These are phyloP conservation scores for Aspergillus terreus DNA, from an alignment of 2,329 filamentous ascomycete species.

Conservation along the genomic window DNA sequence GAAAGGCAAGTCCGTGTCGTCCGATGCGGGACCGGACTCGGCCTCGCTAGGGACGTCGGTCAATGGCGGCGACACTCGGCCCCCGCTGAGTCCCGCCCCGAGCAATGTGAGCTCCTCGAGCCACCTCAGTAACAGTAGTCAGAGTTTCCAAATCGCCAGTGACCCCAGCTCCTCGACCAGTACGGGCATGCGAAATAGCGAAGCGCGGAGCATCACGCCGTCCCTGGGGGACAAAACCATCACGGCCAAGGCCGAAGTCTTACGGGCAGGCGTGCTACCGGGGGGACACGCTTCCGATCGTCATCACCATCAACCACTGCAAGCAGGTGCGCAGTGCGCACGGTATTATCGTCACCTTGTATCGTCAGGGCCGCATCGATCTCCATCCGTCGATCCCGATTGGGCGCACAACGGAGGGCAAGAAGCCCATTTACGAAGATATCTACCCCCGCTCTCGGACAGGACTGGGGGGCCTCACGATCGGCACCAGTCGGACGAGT, in stretches of 20 bases:
- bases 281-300: slow-evolving; percentile 81
- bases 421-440: slow-evolving; percentile 71
- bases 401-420: slow-evolving; percentile 60
- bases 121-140: slow-evolving; percentile 61
- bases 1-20: slow-evolving; percentile 44
- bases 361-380: slow-evolving; percentile 86
- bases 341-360: slow-evolving; percentile 88
- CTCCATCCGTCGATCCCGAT: slow-evolving; percentile 63
- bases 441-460: slow-evolving; percentile 84
- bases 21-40: slow-evolving; percentile 42
- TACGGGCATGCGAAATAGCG: slow-evolving; percentile 43
- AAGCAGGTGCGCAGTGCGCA: slow-evolving; percentile 87
- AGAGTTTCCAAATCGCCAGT: slow-evolving; percentile 52
- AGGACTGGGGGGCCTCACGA: slow-evolving; percentile 77
- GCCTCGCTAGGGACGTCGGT: slow-evolving; percentile 45
- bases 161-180: slow-evolving; percentile 40
- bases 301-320: slow-evolving; percentile 79
- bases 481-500: slow-evolving; percentile 80
- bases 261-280: slow-evolving; percentile 77
- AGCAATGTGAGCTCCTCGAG: slow-evolving; percentile 72
- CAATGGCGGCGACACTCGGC: slow-evolving; percentile 35
- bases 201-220: slow-evolving; percentile 47
- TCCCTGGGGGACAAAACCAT: slow-evolving; percentile 72
- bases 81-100: slow-evolving; percentile 48
- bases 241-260: slow-evolving; percentile 77